Percentiles rank a stretch among this genome's conserved stretches.
phyloP scores from a whole-genome alignment of 176 grass and related monocot species.

The Avena insularis region DNA sequence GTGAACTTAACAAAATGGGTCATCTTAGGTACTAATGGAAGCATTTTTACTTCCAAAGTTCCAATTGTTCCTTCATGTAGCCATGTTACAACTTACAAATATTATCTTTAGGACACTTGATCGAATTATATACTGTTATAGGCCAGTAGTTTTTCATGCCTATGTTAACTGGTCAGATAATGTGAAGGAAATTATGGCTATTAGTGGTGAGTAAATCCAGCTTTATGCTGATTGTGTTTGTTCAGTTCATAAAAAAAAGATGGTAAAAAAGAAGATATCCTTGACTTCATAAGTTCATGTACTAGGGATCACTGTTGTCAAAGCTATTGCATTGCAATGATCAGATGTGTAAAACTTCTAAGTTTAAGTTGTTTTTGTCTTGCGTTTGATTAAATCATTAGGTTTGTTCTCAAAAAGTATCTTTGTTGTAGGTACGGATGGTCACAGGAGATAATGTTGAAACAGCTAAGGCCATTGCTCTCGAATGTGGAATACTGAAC shows the following conservation, averaged over 20 bases:
- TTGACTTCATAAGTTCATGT: background rate
- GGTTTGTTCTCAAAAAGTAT: background rate
- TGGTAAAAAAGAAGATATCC: background rate
- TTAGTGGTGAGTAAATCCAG: background rate
- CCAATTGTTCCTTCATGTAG: background rate
- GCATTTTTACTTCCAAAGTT: background rate
- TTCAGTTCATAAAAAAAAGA: background rate
- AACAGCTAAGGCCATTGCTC: slow-evolving; percentile 53
- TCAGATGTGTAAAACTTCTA: background rate
- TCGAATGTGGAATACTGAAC: slow-evolving; percentile 70
- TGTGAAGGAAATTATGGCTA: background rate
- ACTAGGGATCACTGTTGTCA: background rate
- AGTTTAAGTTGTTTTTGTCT: background rate
- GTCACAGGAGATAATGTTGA: slow-evolving; percentile 26
- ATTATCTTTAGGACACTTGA: background rate
- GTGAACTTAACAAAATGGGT: background rate
- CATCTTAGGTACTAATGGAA: background rate
- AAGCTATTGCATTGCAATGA: background rate
- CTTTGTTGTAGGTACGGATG: slow-evolving; percentile 20
- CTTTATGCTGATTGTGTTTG: background rate
- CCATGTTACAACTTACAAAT: background rate
- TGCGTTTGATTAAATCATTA: background rate
- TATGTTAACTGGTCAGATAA: background rate
- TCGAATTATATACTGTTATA: background rate
- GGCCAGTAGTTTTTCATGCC: background rate